Evolutionary conservation across 2,329 filamentous ascomycete species (phyloP).

Genomic region (Coniochaeta sp.): DNA sequence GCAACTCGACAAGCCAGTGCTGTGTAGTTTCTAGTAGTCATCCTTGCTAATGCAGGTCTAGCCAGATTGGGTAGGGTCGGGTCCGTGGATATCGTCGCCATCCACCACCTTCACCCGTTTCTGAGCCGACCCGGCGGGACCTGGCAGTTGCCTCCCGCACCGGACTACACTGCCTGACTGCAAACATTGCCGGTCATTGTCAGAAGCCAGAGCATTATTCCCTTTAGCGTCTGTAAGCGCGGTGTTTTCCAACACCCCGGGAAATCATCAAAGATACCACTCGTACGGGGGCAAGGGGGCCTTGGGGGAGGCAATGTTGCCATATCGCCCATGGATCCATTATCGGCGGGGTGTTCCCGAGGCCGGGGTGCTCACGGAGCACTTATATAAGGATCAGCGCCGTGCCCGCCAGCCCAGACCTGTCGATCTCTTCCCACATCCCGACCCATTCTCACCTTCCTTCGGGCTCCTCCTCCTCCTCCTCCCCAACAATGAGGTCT

Average conservation of each 20-base stretch:
- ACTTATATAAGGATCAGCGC: not conserved
- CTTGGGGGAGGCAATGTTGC: not conserved
- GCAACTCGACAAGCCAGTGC: not conserved
- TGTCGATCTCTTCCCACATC: not conserved
- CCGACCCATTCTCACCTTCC: not conserved
- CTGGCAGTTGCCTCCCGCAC: not conserved
- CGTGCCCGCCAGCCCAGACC: not conserved
- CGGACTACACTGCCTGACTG: not conserved
- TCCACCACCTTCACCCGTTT: too few relatives aligned
- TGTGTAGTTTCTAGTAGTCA: not conserved
- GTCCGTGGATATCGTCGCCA: not conserved
- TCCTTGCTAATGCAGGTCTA: not conserved
- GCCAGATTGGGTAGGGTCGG: not conserved
- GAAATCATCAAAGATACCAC: not conserved
- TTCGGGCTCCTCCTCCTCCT: not conserved
- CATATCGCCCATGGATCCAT: not conserved
- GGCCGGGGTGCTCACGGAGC: not conserved
- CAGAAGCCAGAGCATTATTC: not conserved
- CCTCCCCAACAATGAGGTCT: not conserved
- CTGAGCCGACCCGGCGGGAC: not conserved
- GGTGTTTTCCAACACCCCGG: not conserved
- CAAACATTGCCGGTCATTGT: not conserved
- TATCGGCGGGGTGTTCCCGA: not conserved
- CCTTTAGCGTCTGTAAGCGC: not conserved
- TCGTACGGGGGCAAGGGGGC: too few relatives aligned